Percentiles rank a stretch among this genome's conserved stretches.
Evolutionary conservation across 331 rosid species (phyloP).

Genomic region (Erythrophleum ivorense): DNA sequence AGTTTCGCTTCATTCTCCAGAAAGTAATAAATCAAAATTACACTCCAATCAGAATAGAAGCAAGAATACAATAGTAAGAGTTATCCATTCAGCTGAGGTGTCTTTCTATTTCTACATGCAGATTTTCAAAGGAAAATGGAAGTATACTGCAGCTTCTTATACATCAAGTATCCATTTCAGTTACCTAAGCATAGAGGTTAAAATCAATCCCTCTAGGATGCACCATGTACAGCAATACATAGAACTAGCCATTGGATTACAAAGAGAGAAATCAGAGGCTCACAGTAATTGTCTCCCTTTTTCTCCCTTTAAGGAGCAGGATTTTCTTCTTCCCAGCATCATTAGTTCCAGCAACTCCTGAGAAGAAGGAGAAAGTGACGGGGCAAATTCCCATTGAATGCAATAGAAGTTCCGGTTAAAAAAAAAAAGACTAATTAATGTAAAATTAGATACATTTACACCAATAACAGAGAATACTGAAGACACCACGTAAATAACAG

Average conservation of each 20-base stretch:
- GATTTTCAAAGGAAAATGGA: not conserved
- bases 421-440: not conserved
- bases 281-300: conserved; percentile 50
- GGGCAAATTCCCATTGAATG: conserved; percentile 2
- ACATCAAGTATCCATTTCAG: conserved; percentile 14
- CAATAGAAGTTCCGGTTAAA: not conserved
- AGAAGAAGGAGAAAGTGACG: conserved; percentile 27
- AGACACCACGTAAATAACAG: not conserved
- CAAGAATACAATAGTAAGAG: not conserved
- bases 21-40: conserved; percentile 26
- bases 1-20: conserved; percentile 12
- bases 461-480: not conserved
- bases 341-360: conserved; percentile 48
- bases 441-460: not conserved
- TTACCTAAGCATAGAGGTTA: not conserved
- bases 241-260: conserved; percentile 24
- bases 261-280: conserved; percentile 41
- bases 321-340: conserved; percentile 59
- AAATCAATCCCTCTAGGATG: not conserved
- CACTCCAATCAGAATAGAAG: conserved; percentile 10
- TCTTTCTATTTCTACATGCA: not conserved
- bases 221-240: conserved; percentile 30
- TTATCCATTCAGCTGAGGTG: conserved; percentile 2
- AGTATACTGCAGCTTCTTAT: conserved; percentile 23
- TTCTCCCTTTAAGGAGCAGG: conserved; percentile 60